Percentiles rank a stretch among this genome's conserved stretches.
Evolutionary conservation across 169 alveolate genomes (phyloP).

Genomic region (Cryptosporidium sp.): DNA sequence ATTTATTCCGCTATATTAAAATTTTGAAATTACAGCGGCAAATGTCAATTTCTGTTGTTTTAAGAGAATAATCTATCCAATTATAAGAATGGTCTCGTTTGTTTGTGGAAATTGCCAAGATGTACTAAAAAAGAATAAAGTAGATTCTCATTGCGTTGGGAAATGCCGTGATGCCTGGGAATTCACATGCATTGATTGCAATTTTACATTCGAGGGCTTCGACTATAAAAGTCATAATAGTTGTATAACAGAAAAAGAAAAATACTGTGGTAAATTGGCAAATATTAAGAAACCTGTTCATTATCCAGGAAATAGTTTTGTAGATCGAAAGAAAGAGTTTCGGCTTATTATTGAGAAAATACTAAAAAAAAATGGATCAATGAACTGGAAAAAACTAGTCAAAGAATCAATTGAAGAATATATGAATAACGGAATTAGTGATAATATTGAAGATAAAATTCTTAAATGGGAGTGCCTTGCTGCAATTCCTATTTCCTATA

Average conservation of each 20-base stretch:
- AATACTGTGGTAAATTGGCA: conserved; percentile 79
- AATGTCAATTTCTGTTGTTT: neutral
- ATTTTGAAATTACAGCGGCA: neutral
- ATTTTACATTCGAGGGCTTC: conserved; percentile 80
- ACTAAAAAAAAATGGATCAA: conserved; percentile 4
- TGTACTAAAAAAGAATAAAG: conserved; percentile 82
- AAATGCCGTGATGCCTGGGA: conserved; percentile 82
- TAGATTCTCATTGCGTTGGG: conserved; percentile 82
- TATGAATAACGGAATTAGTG: neutral
- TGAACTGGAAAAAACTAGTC: conserved; percentile 49
- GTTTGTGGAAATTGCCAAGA: conserved; percentile 83
- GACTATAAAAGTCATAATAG: conserved; percentile 80
- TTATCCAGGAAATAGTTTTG: no score
- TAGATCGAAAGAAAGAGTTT: conserved; percentile 9
- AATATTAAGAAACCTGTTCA: conserved; percentile 40
- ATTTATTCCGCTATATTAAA: no score
- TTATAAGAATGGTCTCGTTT: conserved; percentile 81
- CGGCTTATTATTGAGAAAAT: neutral
- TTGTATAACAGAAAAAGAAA: conserved; percentile 83
- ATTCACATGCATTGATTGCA: conserved; percentile 86
- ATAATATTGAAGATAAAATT: neutral
- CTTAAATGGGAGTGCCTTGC: conserved; percentile 71
- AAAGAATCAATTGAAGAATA: conserved; percentile 32
- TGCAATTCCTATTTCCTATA: conserved; percentile 53
- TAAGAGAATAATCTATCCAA: neutral